phyloP scores from a whole-genome alignment of 1,139 yeast species.

The Scheffersomyces cryptocercus region DNA sequence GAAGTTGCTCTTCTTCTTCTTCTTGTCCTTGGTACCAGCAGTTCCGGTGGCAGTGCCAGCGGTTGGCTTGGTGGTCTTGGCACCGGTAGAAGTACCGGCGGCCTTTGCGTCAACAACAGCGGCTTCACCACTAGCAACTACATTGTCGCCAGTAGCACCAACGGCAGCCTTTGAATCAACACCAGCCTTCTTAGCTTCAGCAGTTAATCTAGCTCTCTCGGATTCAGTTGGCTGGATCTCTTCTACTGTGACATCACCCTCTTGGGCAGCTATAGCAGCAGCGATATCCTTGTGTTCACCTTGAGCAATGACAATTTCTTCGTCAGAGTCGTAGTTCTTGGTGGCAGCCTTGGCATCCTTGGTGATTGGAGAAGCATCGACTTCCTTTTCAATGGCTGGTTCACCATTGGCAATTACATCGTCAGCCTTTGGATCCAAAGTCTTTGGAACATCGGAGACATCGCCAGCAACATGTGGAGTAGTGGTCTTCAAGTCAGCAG shows the following conservation, averaged over 20 bases:
- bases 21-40: conserved; percentile 19
- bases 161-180: conserved; percentile 14
- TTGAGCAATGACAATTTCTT: conserved; percentile 44
- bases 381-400: conserved; percentile 20
- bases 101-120: conserved; percentile 9
- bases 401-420: conserved; percentile 7
- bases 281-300: conserved; percentile 32
- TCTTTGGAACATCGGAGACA: conserved; percentile 16
- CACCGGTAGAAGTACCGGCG: conserved; percentile 8
- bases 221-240: conserved; percentile 46
- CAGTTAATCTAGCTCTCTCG: conserved; percentile 35
- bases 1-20: conserved; percentile 44
- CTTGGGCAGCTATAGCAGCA: conserved; percentile 39
- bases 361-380: conserved; percentile 20
- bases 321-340: conserved; percentile 16
- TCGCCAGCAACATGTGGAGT: conserved; percentile 6
- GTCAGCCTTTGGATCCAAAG: conserved; percentile 31
- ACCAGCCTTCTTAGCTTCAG: conserved; percentile 29
- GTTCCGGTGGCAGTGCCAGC: conserved; percentile 8
- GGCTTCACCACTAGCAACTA: conserved; percentile 7
- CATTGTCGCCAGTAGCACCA: conserved; percentile 4
- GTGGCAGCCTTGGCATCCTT: conserved; percentile 11
- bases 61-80: conserved; percentile 4
- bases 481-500: conserved; percentile 3
- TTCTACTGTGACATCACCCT: conserved; percentile 43